A percentile compares a stretch with the other conserved stretches of the same genome.
These are phyloP conservation scores for Coemansia sp. DNA, from an alignment of 192 early-diverging fungal species.

Conservation along the genomic window DNA sequence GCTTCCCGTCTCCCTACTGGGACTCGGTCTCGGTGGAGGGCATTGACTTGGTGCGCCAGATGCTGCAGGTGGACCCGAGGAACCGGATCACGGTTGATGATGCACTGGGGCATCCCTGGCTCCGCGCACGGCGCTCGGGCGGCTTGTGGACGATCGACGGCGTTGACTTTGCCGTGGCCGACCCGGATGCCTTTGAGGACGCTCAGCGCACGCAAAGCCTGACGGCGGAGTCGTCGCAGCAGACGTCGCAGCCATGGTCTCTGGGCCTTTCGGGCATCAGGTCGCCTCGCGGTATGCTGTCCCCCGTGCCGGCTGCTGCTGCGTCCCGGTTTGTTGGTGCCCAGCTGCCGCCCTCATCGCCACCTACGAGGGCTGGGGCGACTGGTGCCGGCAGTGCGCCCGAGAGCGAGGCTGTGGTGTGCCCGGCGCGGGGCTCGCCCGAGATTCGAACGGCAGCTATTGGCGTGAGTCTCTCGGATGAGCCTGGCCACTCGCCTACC, in stretches of 20 bases:
- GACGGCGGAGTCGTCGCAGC: conserved; percentile 40
- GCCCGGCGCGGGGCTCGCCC: background rate
- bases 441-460: conserved; percentile 5
- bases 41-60: conserved; percentile 52
- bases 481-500: background rate
- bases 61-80: conserved; percentile 54
- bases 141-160: conserved; percentile 33
- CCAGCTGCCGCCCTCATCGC: conserved; percentile 18
- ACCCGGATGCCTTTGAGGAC: conserved; percentile 42
- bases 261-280: background rate
- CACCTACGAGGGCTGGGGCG: background rate
- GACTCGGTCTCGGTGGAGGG: conserved; percentile 64
- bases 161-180: conserved; percentile 30
- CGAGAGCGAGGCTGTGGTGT: conserved; percentile 15
- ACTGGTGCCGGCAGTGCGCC: conserved; percentile 11
- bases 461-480: conserved; percentile 4
- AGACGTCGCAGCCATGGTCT: conserved; percentile 22
- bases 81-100: conserved; percentile 55
- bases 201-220: conserved; percentile 48
- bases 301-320: background rate
- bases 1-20: conserved; percentile 81
- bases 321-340: background rate
- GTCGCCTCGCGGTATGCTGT: background rate
- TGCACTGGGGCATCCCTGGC: conserved; percentile 59
- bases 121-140: conserved; percentile 28